Percentiles rank a stretch among this genome's conserved stretches.
These are phyloP conservation scores for Grigorovia humatica DNA, from an alignment of 805 yeast species.

Conservation along the genomic window DNA sequence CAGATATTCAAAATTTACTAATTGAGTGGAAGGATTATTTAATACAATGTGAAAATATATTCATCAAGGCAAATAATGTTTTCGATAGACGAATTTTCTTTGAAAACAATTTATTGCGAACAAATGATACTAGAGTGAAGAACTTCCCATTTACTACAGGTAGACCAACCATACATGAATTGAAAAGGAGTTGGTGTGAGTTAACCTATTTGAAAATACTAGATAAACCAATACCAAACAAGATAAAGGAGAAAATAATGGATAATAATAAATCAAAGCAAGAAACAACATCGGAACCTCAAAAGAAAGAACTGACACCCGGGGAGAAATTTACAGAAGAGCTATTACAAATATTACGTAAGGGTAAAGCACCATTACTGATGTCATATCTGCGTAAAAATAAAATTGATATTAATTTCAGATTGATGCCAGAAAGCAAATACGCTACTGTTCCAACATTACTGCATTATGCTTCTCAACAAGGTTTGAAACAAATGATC, in stretches of 20 bases:
- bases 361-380: slow-evolving; percentile 68
- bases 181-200: slow-evolving; percentile 76
- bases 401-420: slow-evolving; percentile 42
- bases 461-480: slow-evolving; percentile 66
- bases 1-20: slow-evolving; percentile 66
- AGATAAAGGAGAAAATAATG: slow-evolving; percentile 12
- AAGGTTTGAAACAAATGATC: slow-evolving; percentile 59
- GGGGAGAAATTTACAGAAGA: slow-evolving; percentile 48
- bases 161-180: slow-evolving; percentile 73
- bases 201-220: slow-evolving; percentile 49
- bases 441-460: slow-evolving; percentile 57
- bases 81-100: slow-evolving; percentile 54
- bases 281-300: slow-evolving; percentile 1
- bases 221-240: slow-evolving; percentile 43
- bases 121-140: slow-evolving; percentile 51
- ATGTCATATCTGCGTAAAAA: slow-evolving; percentile 51
- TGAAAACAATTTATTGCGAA: slow-evolving; percentile 43
- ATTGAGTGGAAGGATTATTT: slow-evolving; percentile 54
- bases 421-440: slow-evolving; percentile 43
- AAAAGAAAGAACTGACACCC: slow-evolving; percentile 16
- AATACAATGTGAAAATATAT: slow-evolving; percentile 56
- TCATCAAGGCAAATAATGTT: slow-evolving; percentile 71
- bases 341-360: slow-evolving; percentile 48
- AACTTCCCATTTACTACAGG: slow-evolving; percentile 82
- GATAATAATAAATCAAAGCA: slow-evolving; percentile 4